Conservation (phyloP, 345 rosid genomes). For the Sapria himalayana region DNA sequence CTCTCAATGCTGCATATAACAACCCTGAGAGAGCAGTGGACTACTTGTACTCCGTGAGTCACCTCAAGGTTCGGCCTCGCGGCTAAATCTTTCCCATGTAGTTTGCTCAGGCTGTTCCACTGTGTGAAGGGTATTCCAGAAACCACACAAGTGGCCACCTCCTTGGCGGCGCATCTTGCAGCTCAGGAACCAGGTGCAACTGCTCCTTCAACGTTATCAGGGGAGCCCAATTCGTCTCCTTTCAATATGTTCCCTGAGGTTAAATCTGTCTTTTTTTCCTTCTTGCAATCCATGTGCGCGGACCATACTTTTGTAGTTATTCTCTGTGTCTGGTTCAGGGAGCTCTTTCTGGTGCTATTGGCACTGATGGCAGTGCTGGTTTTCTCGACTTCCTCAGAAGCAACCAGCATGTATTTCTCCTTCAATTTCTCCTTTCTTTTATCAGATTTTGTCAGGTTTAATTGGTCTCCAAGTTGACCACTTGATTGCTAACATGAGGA, state of each 20-base stretch:
- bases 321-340: conserved; percentile 23
- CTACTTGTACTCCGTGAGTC: conserved; percentile 68
- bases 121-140: conserved; percentile 74
- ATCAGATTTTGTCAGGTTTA: conserved; percentile 3
- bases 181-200: conserved; percentile 38
- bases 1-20: conserved; percentile 94
- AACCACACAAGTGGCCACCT: conserved; percentile 57
- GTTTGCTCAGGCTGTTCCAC: conserved; percentile 11
- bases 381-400: conserved; percentile 80
- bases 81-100: too few relatives aligned
- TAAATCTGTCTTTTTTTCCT: too few relatives aligned
- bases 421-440: conserved; percentile 3
- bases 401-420: conserved; percentile 54
- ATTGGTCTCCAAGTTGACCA: too few relatives aligned
- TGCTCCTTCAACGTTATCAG: conserved; percentile 29
- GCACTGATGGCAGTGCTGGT: conserved; percentile 38
- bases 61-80: too few relatives aligned
- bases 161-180: conserved; percentile 27
- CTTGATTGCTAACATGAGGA: too few relatives aligned
- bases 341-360: conserved; percentile 33
- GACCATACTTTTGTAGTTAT: conserved; percentile 1
- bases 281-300: not conserved
- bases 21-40: conserved; percentile 99
- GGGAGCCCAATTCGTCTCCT: conserved; percentile 87
- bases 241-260: conserved; percentile 96